A percentile compares a stretch with the other conserved stretches of the same genome.
Conservation (phyloP, 2,329 filamentous ascomycete species). For the Trichoderma sp. region DNA sequence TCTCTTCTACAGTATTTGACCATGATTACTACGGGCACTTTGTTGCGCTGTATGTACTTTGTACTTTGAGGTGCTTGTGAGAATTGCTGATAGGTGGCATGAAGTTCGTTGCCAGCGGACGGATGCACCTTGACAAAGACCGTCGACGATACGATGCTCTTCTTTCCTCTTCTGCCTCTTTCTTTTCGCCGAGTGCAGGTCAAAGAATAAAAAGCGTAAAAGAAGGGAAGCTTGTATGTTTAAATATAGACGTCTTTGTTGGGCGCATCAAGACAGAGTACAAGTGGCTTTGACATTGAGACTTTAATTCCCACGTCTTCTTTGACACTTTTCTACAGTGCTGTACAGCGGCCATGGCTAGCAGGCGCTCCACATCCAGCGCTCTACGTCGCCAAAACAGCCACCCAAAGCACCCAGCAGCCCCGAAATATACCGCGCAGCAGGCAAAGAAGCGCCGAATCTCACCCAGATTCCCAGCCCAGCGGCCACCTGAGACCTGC, state of each 20-base stretch:
- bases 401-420: background rate
- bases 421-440: background rate
- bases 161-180: background rate
- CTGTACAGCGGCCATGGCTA: background rate
- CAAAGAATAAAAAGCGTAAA: background rate
- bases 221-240: background rate
- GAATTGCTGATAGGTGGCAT: background rate
- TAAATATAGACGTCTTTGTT: background rate
- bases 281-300: background rate
- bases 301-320: no score
- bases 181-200: background rate
- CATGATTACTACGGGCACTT: background rate
- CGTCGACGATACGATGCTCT: background rate
- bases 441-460: conserved; percentile 4
- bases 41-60: background rate
- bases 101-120: background rate
- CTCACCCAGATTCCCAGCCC: background rate
- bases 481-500: conserved; percentile 14
- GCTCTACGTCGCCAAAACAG: background rate
- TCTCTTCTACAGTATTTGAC: background rate
- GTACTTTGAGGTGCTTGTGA: background rate
- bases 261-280: background rate
- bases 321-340: background rate
- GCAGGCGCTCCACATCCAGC: background rate
- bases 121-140: background rate